Percentiles rank a stretch among this genome's conserved stretches.
Conservation (phyloP, 306 rosid genomes). For the Quercus parvula region DNA sequence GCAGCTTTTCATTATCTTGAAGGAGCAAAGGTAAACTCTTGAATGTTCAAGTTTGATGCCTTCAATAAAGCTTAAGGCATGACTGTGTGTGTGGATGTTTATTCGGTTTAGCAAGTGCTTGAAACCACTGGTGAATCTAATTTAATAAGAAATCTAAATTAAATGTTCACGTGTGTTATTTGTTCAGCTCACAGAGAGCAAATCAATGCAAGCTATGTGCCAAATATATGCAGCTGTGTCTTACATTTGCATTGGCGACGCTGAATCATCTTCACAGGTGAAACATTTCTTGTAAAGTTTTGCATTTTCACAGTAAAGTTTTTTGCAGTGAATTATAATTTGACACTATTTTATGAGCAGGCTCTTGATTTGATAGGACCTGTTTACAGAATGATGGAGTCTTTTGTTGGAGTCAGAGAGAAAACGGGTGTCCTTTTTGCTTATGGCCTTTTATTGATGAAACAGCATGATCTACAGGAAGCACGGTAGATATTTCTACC, state of each 20-base stretch:
- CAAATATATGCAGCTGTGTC: slow-evolving; percentile 96
- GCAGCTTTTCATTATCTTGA: slow-evolving; percentile 87
- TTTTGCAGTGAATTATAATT: slow-evolving; percentile 6
- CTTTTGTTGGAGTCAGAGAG: slow-evolving; percentile 98
- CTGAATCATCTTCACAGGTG: slow-evolving; percentile 90
- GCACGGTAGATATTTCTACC: slow-evolving; percentile 57
- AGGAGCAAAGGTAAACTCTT: slow-evolving; percentile 66
- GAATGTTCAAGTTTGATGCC: slow-evolving; percentile 16
- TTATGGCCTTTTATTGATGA: slow-evolving; percentile 88
- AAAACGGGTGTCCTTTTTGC: slow-evolving; percentile 91
- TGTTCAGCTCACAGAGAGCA: slow-evolving; percentile 81
- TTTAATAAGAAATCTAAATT: slow-evolving; percentile 26
- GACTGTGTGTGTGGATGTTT: slow-evolving; percentile 12
- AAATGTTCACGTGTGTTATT: slow-evolving; percentile 20
- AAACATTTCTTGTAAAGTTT: slow-evolving; percentile 11
- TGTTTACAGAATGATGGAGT: slow-evolving; percentile 83
- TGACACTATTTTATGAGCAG: slow-evolving; percentile 50
- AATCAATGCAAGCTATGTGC: slow-evolving; percentile 90
- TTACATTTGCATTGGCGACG: slow-evolving; percentile 90
- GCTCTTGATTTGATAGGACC: slow-evolving; percentile 95
- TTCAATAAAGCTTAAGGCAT: slow-evolving; percentile 17
- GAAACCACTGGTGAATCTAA: slow-evolving; percentile 4
- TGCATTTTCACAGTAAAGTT: neutral
- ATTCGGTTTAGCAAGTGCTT: slow-evolving; percentile 4
- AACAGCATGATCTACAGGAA: slow-evolving; percentile 94